Evolutionary conservation across 1,139 yeast genomes (phyloP), one percentile per base, ranked within the genome.

Genomic region (Taphrina communis): DNA sequence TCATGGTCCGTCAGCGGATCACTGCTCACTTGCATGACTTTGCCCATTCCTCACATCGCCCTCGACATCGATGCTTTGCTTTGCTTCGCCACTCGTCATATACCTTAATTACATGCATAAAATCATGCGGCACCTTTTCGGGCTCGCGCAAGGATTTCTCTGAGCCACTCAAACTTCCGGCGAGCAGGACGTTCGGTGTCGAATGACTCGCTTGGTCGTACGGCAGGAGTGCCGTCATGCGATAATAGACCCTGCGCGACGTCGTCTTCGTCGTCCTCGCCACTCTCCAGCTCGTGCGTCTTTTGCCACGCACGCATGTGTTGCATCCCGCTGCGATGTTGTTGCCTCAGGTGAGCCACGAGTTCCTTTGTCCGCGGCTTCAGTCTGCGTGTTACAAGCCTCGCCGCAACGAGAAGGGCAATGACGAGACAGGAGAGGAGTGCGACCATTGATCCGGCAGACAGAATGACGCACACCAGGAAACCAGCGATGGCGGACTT

Each of bases 301-400:
- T 50, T 50, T 21, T 25, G 53, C 53, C 53, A 50, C 6, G 53
- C 53, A 7, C 36, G 19, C 53, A 25, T 21, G 53, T 50, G 36
- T n/a, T 50, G 53, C 36, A 50, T 21, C n/a, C 36, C 36, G 19
- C 36, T 19, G n/a, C 36, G 31, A 8, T 11, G 36, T 25, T 50
- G 53, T 6, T 21, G 6, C 8, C 35, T 2, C 11, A 50, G 36
- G 8, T 8, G 8, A 8, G 36, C 12, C 6, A 14, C 31, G 6
- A 50, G n/a, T 11, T 19, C n/a, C 35, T 25, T 21, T 21, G 31
- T 21, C 35, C 53, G 36, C 12, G 58, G 58, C 12, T 11, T 53
- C 2, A 17, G 8, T 25, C 17, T 53, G 58, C 42, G 58, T 1
- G 35, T 1, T 14, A 53, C 42, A 6, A 35, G 42, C 21, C 58